phyloP scores from a whole-genome alignment of 2,329 filamentous ascomycete genomes.

The Pyrenochaeta sp. region DNA sequence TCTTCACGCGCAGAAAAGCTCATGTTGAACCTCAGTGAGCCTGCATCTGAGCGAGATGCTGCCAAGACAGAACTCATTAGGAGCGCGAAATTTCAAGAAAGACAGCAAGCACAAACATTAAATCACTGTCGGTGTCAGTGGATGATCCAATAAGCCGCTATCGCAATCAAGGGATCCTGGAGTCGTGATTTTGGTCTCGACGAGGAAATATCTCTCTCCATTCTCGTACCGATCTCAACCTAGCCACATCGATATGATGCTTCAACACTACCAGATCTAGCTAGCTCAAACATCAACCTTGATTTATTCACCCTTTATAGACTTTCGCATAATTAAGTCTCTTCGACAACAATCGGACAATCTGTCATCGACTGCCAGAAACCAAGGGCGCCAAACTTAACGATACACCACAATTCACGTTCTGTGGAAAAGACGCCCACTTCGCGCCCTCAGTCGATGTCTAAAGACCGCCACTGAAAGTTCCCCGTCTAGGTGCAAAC shows the following conservation, averaged over 20 bases:
- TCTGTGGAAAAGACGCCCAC: too few species aligned
- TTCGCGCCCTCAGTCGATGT: too few species aligned
- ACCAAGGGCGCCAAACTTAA: too few species aligned
- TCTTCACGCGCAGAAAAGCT: slow-evolving; percentile 3
- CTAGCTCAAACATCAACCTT: neutral
- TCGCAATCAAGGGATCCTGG: neutral
- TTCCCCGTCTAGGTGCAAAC: too few species aligned
- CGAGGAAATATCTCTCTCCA: neutral
- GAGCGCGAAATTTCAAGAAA: neutral
- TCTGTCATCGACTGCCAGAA: too few species aligned
- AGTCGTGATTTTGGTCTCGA: neutral
- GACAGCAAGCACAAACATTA: slow-evolving; percentile 1
- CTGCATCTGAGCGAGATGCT: slow-evolving; percentile 4
- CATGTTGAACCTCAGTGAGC: slow-evolving; percentile 7
- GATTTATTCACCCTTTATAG: too few species aligned
- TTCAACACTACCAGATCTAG: neutral
- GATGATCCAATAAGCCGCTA: slow-evolving; percentile 19
- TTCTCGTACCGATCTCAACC: neutral
- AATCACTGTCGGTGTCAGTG: slow-evolving; percentile 32
- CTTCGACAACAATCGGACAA: too few species aligned
- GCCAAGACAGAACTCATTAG: slow-evolving; percentile 6
- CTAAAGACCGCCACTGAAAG: too few species aligned
- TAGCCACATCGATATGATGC: neutral
- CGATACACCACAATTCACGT: too few species aligned
- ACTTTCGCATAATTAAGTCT: too few species aligned